Evolutionary conservation across 768 basidiomycete species (phyloP).

Genomic region (Candolleomyces eurysporus): DNA sequence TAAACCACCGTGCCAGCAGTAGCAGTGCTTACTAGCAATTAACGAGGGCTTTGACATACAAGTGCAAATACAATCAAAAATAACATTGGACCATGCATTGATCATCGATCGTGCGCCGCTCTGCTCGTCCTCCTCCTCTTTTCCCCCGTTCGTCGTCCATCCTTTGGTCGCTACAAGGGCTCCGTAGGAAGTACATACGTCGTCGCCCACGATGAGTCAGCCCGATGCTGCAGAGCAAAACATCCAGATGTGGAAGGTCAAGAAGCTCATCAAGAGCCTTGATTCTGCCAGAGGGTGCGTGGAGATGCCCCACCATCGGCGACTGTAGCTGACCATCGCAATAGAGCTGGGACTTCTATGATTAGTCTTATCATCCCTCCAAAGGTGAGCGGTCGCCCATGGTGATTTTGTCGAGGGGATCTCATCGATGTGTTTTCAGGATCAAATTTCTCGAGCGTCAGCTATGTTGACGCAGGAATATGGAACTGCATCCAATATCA

Average conservation of each 20-base stretch:
- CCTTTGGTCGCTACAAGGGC: constrained; percentile 25
- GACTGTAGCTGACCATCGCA: constrained; percentile 19
- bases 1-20: no score
- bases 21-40: neutral
- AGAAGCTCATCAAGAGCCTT: constrained; percentile 98
- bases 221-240: constrained; percentile 84
- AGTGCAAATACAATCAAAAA: constrained; percentile 32
- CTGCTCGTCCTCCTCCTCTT: constrained; percentile 19
- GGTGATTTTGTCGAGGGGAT: constrained; percentile 1
- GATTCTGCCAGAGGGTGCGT: constrained; percentile 86
- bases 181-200: constrained; percentile 29
- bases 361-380: constrained; percentile 97
- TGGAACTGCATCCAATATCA: constrained; percentile 99
- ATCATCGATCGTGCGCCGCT: constrained; percentile 14
- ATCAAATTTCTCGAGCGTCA: constrained; percentile 92
- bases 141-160: constrained; percentile 20
- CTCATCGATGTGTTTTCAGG: constrained; percentile 37
- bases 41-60: constrained; percentile 16
- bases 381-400: constrained; percentile 48
- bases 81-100: constrained; percentile 13
- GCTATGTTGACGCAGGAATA: constrained; percentile 98
- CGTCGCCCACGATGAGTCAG: constrained; percentile 68
- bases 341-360: constrained; percentile 95
- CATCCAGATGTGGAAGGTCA: constrained; percentile 98
- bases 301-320: constrained; percentile 9